Evolutionary conservation across 2,329 filamentous ascomycete genomes (phyloP), one percentile per base, ranked within the genome.

Genomic region (Scytalidium sp.): DNA sequence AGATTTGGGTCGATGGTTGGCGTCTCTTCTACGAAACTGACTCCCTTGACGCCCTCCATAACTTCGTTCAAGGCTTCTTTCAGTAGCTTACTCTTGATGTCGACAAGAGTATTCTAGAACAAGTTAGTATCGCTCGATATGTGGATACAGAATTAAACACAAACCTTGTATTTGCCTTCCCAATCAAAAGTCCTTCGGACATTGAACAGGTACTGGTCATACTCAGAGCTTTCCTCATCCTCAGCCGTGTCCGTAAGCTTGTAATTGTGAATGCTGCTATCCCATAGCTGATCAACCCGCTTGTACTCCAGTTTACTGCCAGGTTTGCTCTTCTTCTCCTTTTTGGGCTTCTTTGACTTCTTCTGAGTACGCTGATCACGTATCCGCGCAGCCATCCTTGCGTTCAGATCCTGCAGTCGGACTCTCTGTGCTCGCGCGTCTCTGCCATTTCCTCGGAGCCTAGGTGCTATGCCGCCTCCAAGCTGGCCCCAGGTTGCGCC

Each of bases 61-160:
- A 92, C 78, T 40, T 84, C 82, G 45, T 79, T 75, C 1, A 93
- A 74, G 19, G 82, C 84, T 54, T 90, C 84, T 7, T 86, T 85
- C 3, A 96, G 75, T 15, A 83, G 70, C 58, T 90, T 90, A 64
- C 89, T 94, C 70, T 92, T 94, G 67, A 96, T 88, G 57, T 96
- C 90, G 44, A 96, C 83, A 13, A 85, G 71, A 0, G 90, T 91
- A 62, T 66, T 63, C 59, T 66, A 50, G 15, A 44, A 45, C n/a
- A 45, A 27, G 41, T 60, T 46, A 60, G 52, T 20, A 45, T 41
- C 13, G 27, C 15, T 46, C 22, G 41, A 43, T 36, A 43, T 29
- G 13, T 23, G 19, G 20, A 32, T 36, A 39, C 29, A 19, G n/a
- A 27, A 17, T 13, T 19, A 2, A 13, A 19, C n/a, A 53, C 53